Evolutionary conservation across 345 rosid species (phyloP).

Genomic region (Mallotus nudiflorus): DNA sequence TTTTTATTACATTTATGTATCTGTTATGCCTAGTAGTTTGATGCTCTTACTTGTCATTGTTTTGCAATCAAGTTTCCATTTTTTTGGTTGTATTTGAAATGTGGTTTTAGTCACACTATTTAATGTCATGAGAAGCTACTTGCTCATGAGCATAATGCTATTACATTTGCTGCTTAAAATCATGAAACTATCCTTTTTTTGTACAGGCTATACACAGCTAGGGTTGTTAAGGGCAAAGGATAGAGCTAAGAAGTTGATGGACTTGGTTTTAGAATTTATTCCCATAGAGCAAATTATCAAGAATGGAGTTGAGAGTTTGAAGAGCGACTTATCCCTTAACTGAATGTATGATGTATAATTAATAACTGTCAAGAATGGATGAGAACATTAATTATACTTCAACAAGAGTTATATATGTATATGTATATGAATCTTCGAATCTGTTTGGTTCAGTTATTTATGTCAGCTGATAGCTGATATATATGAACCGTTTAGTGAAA

Average conservation of each 20-base stretch:
- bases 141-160: neutral
- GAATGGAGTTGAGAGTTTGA: constrained; percentile 74
- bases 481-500: too few relatives aligned
- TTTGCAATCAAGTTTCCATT: neutral
- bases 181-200: neutral
- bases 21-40: neutral
- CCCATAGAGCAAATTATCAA: constrained; percentile 81
- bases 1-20: neutral
- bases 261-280: constrained; percentile 70
- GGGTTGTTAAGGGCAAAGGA: constrained; percentile 69
- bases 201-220: constrained; percentile 76
- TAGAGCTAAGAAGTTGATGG: constrained; percentile 69
- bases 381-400: too few relatives aligned
- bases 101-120: neutral
- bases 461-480: too few relatives aligned
- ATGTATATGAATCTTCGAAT: too few relatives aligned
- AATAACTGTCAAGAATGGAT: too few relatives aligned
- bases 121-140: neutral
- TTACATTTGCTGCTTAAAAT: neutral
- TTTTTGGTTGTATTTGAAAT: too few relatives aligned
- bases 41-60: neutral
- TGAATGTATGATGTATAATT: neutral
- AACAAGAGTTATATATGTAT: too few relatives aligned
- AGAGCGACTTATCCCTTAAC: constrained; percentile 62
- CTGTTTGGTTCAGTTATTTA: too few relatives aligned